Evolutionary conservation across 106 monocot genomes (phyloP).

Genomic region (Ottelia alismoides): DNA sequence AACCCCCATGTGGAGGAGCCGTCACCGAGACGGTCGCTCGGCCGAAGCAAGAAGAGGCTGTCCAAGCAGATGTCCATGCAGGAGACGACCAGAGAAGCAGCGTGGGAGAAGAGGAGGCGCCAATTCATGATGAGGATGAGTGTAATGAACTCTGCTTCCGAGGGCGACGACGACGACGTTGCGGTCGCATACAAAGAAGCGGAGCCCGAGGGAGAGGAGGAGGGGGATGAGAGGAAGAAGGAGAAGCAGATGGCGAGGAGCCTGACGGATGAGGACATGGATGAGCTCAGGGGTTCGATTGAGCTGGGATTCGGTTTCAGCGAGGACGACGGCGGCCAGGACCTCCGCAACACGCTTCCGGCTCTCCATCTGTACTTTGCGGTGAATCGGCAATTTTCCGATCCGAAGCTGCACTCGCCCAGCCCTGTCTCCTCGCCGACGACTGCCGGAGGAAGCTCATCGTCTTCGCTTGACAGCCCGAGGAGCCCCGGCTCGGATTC

Average conservation of each 20-base stretch:
- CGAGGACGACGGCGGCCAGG: slow-evolving; percentile 50
- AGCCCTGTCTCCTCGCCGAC: slow-evolving; percentile 42
- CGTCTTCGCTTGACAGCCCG: slow-evolving; percentile 31
- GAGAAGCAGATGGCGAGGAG: background rate
- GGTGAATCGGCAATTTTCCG: slow-evolving; percentile 64
- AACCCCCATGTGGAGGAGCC: too few species aligned
- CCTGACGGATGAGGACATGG: slow-evolving; percentile 79
- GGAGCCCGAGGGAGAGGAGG: background rate
- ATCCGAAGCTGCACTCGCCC: slow-evolving; percentile 34
- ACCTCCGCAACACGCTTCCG: slow-evolving; percentile 53
- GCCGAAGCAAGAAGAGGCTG: slow-evolving; percentile 19
- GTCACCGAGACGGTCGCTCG: too few species aligned
- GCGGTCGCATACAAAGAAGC: slow-evolving; percentile 12
- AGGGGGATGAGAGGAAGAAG: background rate
- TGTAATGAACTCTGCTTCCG: background rate
- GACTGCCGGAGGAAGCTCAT: slow-evolving; percentile 10
- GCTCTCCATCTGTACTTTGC: slow-evolving; percentile 81
- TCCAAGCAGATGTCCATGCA: slow-evolving; percentile 41
- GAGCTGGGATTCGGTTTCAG: slow-evolving; percentile 75
- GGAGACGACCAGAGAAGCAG: slow-evolving; percentile 41
- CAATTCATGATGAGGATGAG: slow-evolving; percentile 10
- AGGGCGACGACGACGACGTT: background rate
- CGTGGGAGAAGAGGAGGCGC: slow-evolving; percentile 54
- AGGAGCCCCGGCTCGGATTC: slow-evolving; percentile 14
- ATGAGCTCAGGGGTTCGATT: slow-evolving; percentile 66